These are phyloP conservation scores for Solanum chiquidenum DNA, from an alignment of 257 asterid species.

Conservation along the genomic window DNA sequence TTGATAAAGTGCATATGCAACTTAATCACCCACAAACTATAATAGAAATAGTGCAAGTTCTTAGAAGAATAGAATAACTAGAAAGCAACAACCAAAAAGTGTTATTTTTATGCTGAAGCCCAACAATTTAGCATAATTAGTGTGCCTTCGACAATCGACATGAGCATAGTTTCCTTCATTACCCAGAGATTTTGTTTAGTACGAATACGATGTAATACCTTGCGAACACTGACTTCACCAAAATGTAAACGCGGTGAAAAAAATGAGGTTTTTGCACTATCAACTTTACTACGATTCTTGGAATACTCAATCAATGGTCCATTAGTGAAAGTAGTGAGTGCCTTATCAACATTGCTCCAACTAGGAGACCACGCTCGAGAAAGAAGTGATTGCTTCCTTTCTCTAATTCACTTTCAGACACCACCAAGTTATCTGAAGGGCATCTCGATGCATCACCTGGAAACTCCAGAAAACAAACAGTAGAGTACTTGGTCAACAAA, in stretches of 20 bases:
- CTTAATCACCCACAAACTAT: too few species aligned
- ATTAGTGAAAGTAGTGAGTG: slow-evolving; percentile 56
- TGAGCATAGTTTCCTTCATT: slow-evolving; percentile 48
- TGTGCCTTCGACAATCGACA: too few species aligned
- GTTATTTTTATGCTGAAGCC: too few species aligned
- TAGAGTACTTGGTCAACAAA: not conserved
- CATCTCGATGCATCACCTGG: slow-evolving; percentile 63
- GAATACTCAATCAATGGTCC: slow-evolving; percentile 73
- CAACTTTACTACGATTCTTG: slow-evolving; percentile 69
- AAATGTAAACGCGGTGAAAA: slow-evolving; percentile 84
- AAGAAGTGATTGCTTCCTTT: slow-evolving; percentile 82
- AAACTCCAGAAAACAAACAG: not conserved
- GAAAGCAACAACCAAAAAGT: too few species aligned
- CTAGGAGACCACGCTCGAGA: slow-evolving; percentile 92
- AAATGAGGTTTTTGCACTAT: slow-evolving; percentile 82
- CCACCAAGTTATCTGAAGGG: slow-evolving; percentile 34
- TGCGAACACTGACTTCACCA: slow-evolving; percentile 78
- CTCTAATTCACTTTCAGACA: slow-evolving; percentile 69
- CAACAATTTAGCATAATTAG: too few species aligned
- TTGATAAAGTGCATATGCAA: too few species aligned
- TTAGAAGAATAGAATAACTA: too few species aligned
- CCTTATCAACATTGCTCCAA: slow-evolving; percentile 85
- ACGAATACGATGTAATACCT: slow-evolving; percentile 71
- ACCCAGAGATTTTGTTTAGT: slow-evolving; percentile 73
- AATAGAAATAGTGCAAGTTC: too few species aligned